phyloP scores from a whole-genome alignment of 306 rosid species.

The Cicer cuneatum region DNA sequence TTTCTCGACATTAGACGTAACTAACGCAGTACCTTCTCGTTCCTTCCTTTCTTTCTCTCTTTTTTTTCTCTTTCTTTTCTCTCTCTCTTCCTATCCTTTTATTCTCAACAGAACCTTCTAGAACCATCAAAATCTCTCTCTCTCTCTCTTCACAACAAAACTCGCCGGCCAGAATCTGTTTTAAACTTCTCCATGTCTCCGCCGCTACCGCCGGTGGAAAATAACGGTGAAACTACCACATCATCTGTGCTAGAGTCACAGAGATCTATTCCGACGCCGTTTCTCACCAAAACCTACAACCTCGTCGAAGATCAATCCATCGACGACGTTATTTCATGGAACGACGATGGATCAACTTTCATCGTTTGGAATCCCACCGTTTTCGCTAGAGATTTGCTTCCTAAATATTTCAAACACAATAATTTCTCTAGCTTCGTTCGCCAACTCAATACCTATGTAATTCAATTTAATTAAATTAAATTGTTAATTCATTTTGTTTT shows the following conservation, averaged over 20 bases:
- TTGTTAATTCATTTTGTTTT: neutral
- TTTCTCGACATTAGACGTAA: conserved; percentile 61
- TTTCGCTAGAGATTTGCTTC: conserved; percentile 87
- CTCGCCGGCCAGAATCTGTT: neutral
- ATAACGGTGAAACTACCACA: conserved; percentile 45
- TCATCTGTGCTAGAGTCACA: conserved; percentile 49
- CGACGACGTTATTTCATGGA: conserved; percentile 88
- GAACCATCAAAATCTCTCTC: conserved; percentile 49
- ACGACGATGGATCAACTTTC: conserved; percentile 88
- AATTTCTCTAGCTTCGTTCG: conserved; percentile 97
- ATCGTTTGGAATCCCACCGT: conserved; percentile 91
- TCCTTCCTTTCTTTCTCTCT: conserved; percentile 43
- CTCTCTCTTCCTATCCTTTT: conserved; percentile 34
- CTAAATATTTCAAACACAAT: conserved; percentile 85
- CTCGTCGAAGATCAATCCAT: conserved; percentile 77
- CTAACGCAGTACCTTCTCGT: conserved; percentile 63
- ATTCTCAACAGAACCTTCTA: conserved; percentile 74
- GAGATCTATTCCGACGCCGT: conserved; percentile 79
- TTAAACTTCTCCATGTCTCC: conserved; percentile 53
- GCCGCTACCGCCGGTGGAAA: conserved; percentile 50
- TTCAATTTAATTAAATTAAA: neutral
- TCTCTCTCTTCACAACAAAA: neutral
- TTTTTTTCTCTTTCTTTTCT: too few relatives aligned
- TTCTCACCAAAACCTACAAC: conserved; percentile 74
- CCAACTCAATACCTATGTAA: conserved; percentile 92